A percentile compares a stretch with the other conserved stretches of the same genome.
phyloP scores from a whole-genome alignment of 106 monocot species.

The Dioscorea dumetorum region DNA sequence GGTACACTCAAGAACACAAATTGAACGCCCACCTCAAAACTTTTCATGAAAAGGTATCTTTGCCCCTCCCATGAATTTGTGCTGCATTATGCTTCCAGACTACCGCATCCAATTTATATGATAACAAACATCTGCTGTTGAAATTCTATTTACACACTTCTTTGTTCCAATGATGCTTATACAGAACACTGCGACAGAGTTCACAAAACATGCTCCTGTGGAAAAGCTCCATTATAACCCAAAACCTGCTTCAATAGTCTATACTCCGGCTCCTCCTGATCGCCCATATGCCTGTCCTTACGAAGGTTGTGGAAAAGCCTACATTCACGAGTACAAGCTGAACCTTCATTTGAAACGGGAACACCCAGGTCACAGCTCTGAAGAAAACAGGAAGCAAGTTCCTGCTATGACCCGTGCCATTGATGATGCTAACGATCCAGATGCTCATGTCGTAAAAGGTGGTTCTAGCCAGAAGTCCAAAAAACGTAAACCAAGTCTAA shows the following conservation, averaged over 20 bases:
- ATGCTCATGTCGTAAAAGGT: slow-evolving; percentile 16
- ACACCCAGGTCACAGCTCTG: slow-evolving; percentile 36
- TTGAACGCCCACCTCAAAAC: slow-evolving; percentile 70
- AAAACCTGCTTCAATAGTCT: slow-evolving; percentile 25
- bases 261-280: slow-evolving; percentile 25
- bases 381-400: slow-evolving; percentile 22
- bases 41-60: slow-evolving; percentile 77
- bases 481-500: neutral
- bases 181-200: slow-evolving; percentile 12
- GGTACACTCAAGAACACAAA: slow-evolving; percentile 84
- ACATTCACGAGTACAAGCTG: slow-evolving; percentile 80
- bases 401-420: slow-evolving; percentile 5
- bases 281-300: slow-evolving; percentile 70
- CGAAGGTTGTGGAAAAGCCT: slow-evolving; percentile 64
- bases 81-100: too few relatives aligned
- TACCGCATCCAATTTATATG: neutral
- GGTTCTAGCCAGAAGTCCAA: slow-evolving; percentile 5
- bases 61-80: neutral
- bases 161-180: neutral
- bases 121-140: neutral
- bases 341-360: slow-evolving; percentile 68
- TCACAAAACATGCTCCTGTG: neutral
- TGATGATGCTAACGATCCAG: slow-evolving; percentile 23
- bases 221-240: slow-evolving; percentile 25
- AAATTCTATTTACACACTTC: neutral